Evolutionary conservation across 2,329 filamentous ascomycete species (phyloP), one percentile per base, ranked within the genome.

Genomic region (Apiospora phragmitis): DNA sequence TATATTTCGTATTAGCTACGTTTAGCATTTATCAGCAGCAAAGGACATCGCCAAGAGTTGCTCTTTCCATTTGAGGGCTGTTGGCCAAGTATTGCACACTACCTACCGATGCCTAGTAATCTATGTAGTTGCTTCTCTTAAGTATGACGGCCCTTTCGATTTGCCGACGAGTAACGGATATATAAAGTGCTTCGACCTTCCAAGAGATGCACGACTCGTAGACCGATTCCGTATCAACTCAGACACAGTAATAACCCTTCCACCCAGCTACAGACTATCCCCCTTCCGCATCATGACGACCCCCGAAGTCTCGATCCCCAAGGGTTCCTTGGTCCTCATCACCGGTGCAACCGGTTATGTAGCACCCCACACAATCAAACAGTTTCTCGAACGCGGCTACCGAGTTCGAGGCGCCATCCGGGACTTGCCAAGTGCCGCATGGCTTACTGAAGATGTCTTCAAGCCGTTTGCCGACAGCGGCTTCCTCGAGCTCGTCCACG

Each of bases 321-420:
- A 70, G 7, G 79, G 78, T 12, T 79, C 79, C 2, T 73, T 72
- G 55, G 76, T 86, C 38, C 80, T 87, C 4, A 80, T 87, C 18
- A 86, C 84, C 0, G 85, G 85, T 8, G 81, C 79, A 1, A 86
- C 81, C 66, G 84, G 85, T 43, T 85, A 82, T 73, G 78, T 87
- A 32, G 84, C 77, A 35, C 80, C 80, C 8, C 82, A 87, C 59
- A 76, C 85, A 4, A 76, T 78, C 42, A 74, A 83, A n/a, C 75
- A 81, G 18, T 76, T 87, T 14, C 78, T 87, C 24, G 69, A 78
- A 1, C 75, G 77, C 4, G 84, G 84, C 18, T 86, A 81, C 73
- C 73, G 74, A 9, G 84, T 87, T 7, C 81, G 84, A 26, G 84
- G 84, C n/a, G 85, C 85, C 1, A 80, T 83, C 4, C 81, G 85